Base-by-base conservation (phyloP, 805 yeast species). In the Metschnikowia reukaufii region DNA sequence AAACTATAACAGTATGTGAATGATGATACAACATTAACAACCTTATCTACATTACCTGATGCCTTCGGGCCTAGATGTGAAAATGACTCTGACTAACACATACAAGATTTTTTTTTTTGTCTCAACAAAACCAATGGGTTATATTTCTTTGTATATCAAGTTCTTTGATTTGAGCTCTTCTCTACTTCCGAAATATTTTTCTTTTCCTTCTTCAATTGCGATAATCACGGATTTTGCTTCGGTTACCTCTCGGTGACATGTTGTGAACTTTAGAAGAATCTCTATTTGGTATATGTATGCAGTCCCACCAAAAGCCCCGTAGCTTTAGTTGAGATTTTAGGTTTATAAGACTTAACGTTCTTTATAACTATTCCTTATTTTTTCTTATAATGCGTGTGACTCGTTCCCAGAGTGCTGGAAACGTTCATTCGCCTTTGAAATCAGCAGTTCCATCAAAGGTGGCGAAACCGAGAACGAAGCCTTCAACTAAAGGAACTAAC, bases 41-140 rank as follows among this genome's bases (percentile, higher is more conserved):
- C 55, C 58, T 55, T 55, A 55, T 55, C 58, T 55, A 55, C 58
- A 55, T 55, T 55, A 55, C 48, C 58, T 55, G 58, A 50, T 29
- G 57, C 55, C 51, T 16, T 23, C 42, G 40, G 54, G 56, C 56
- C 39, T 41, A 39, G 56, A 50, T 52, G 54, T 36, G 51, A 52
- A 52, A 42, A 32, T 18, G 32, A 36, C 33, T 55, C 56, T 52
- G 56, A 55, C 58, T 55, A 55, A 55, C 58, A 50, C 58, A 55
- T 55, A 55, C 56, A 48, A 48, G 52, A 39, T 34, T 16, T 19
- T 17, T n/a, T 31, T 31, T 5, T 18, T 9, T 36, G 12, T 9
- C 9, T 13, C 8, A 17, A 10, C n/a, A 2, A 10, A 6, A 17
- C 21, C 8, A 2, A 16, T 18, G 21, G 23, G 21, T 2, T n/a